Evolutionary conservation across 2,329 filamentous ascomycete genomes (phyloP).

Genomic region (Dothistroma pini): DNA sequence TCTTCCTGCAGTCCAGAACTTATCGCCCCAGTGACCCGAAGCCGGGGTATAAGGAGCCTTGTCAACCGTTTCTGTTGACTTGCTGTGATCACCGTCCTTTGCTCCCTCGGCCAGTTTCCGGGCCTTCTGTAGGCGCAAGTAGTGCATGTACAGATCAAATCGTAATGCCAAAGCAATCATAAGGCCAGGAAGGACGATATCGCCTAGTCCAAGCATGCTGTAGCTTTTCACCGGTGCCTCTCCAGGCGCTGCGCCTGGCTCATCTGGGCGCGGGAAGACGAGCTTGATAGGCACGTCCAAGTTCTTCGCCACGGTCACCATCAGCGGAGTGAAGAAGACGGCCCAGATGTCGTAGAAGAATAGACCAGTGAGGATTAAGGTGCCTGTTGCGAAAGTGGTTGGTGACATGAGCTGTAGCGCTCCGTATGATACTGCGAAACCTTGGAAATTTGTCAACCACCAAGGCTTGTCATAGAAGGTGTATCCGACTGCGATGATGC

Average conservation of each 20-base stretch:
- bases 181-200: conserved; percentile 89
- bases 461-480: conserved; percentile 61
- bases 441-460: conserved; percentile 80
- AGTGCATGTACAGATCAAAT: conserved; percentile 87
- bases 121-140: conserved; percentile 62
- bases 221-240: conserved; percentile 41
- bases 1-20: conserved; percentile 65
- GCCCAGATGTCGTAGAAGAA: conserved; percentile 97
- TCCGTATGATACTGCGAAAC: conserved; percentile 77
- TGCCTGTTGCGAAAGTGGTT: conserved; percentile 79
- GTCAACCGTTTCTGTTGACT: conserved; percentile 22
- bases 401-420: conserved; percentile 81
- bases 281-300: conserved; percentile 93
- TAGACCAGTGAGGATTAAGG: conserved; percentile 69
- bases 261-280: conserved; percentile 66
- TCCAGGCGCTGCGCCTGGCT: conserved; percentile 22
- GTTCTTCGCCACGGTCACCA: conserved; percentile 82
- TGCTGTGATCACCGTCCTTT: conserved; percentile 36
- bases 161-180: conserved; percentile 82
- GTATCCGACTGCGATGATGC: conserved; percentile 58
- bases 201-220: conserved; percentile 87
- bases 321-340: conserved; percentile 83
- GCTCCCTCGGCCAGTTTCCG: conserved; percentile 21
- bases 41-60: conserved; percentile 46
- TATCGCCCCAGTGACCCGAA: conserved; percentile 75